Conservation (phyloP, 1,139 yeast genomes). For the Wickerhamomyces sp. region DNA sequence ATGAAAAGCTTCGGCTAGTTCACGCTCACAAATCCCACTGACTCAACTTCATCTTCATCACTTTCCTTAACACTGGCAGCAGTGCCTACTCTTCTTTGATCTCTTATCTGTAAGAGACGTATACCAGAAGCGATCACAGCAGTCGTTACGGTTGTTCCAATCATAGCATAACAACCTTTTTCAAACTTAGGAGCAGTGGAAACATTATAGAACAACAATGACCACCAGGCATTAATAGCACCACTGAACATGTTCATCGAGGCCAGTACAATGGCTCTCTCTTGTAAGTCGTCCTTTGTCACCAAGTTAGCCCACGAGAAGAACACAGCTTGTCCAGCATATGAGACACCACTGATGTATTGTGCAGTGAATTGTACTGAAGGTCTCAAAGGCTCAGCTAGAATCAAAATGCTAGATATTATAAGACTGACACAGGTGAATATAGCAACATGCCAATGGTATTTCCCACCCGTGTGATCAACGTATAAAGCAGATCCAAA, state of each 20-base stretch:
- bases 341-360: conserved; percentile 46
- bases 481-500: conserved; percentile 42
- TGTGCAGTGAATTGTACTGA: conserved; percentile 46
- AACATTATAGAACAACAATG: conserved; percentile 46
- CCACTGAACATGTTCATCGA: conserved; percentile 62
- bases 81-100: no score
- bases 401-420: conserved; percentile 40
- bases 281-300: conserved; percentile 48
- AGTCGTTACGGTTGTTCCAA: conserved; percentile 41
- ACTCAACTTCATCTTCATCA: no score
- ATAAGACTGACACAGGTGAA: conserved; percentile 36
- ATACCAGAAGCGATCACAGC: conserved; percentile 30
- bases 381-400: conserved; percentile 31
- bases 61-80: no score
- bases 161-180: conserved; percentile 52
- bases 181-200: conserved; percentile 44
- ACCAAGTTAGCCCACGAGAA: conserved; percentile 60
- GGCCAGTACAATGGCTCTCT: conserved; percentile 52
- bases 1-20: no score
- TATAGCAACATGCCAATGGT: conserved; percentile 46
- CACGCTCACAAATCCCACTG: no score
- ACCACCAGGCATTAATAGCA: conserved; percentile 64
- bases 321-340: conserved; percentile 53
- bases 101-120: conserved; percentile 34
- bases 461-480: conserved; percentile 41